phyloP scores from a whole-genome alignment of 176 grass and related monocot genomes.

The Ampelocalamus luodianensis region DNA sequence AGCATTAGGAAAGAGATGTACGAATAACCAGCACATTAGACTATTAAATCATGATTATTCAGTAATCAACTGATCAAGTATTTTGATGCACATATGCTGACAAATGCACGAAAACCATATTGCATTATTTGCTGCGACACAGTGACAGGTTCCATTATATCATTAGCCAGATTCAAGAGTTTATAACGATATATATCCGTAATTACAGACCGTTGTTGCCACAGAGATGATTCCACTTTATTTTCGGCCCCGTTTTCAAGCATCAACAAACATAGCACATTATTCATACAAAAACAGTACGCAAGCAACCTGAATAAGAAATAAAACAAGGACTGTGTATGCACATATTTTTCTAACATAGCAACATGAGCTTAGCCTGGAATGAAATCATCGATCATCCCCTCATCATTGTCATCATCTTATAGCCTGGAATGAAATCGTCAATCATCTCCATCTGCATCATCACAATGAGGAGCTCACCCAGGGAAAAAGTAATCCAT shows the following conservation, averaged over 20 bases:
- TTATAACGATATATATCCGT: not conserved
- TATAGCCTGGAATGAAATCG: not conserved
- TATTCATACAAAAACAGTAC: slow-evolving; percentile 19
- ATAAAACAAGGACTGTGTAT: slow-evolving; percentile 23
- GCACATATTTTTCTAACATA: slow-evolving; percentile 30
- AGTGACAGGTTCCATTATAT: not conserved
- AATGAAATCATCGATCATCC: not conserved
- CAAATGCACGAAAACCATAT: not conserved
- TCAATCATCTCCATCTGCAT: not conserved
- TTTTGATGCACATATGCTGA: not conserved
- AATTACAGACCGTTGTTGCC: not conserved
- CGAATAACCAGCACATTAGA: not conserved
- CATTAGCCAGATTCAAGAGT: not conserved
- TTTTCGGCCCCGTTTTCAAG: not conserved
- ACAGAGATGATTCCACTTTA: not conserved
- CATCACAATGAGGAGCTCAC: slow-evolving; percentile 14
- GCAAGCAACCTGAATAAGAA: not conserved
- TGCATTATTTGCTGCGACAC: not conserved
- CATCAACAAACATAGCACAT: slow-evolving; percentile 20
- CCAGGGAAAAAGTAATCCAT: slow-evolving; percentile 97
- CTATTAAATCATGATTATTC: not conserved
- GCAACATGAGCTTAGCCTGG: not conserved
- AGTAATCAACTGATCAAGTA: not conserved
- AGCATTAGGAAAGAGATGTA: not conserved
- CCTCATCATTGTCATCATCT: slow-evolving; percentile 21